Base-by-base conservation (phyloP, 306 rosid genomes). In the Glycine latifolia region DNA sequence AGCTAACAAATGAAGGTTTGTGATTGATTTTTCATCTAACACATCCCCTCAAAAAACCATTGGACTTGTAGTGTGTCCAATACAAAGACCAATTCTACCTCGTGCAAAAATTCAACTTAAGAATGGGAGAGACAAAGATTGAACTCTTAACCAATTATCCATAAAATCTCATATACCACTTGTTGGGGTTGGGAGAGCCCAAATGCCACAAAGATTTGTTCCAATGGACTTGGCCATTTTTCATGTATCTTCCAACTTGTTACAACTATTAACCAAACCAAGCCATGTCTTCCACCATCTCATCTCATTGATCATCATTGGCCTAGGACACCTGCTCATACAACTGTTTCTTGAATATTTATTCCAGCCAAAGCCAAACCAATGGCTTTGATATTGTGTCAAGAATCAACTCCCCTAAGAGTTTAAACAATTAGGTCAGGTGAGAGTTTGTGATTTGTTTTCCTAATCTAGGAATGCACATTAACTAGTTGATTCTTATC, bases 11-110 rank as follows among this genome's bases (percentile, higher is more conserved):
- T 20, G 77, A 54, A 70, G 44, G 10, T 33, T 15, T 17, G 8
- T 55, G 47, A 73, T 15, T 54, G 33, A n/a, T 9, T 73, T 46
- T 47, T n/a, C 14, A 69, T 20, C 58, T 20, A 70, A 70, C 60
- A 71, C 7, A 12, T 6, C 13, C 20, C 75, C 46, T 17, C 46
- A 31, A 26, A 49, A 17, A 6, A 26, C 4, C 44, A 49, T 31
- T 7, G 60, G 58, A 48, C 3, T 48, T 48, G 7, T 26, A 60
- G 75, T 11, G 37, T 20, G 44, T 7, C n/a, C 75, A 71, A 26
- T 71, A 26, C 58, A 71, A 8, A 70, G 15, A 12, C 58, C 11
- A 4, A 10, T 12, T 37, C 44, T 31, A 49, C 44, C 59, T 6
- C 31, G 26, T 20, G 12, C 20, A 48, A 31, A n/a, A 48, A 71